Evolutionary conservation across 2,329 filamentous ascomycete genomes (phyloP).

Genomic region (Xylariaceae sp.): DNA sequence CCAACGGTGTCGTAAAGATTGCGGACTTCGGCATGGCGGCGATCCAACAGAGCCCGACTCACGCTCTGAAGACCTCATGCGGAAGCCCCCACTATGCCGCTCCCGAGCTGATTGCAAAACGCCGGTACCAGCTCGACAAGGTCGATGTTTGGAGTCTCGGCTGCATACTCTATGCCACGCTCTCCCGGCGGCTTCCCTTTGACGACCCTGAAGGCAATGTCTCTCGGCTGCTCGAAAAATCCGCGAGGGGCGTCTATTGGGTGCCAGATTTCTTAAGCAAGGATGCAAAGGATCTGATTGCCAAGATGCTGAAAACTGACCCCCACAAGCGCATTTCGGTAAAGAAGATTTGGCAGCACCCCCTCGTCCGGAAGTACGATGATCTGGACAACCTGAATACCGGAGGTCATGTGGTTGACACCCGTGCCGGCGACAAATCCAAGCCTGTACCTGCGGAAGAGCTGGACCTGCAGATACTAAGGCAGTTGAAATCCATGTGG

Average conservation of each 20-base stretch:
- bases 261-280: constrained; percentile 57
- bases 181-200: constrained; percentile 81
- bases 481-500: constrained; percentile 86
- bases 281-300: constrained; percentile 73
- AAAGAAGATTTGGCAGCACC: constrained; percentile 77
- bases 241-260: constrained; percentile 54
- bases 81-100: constrained; percentile 96
- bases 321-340: constrained; percentile 76
- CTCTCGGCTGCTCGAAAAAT: constrained; percentile 55
- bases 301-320: constrained; percentile 70
- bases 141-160: constrained; percentile 95
- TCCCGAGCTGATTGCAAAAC: constrained; percentile 73
- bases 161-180: constrained; percentile 81
- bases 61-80: constrained; percentile 81
- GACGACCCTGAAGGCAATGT: constrained; percentile 54
- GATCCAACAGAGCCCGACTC: constrained; percentile 71
- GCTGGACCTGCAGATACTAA: constrained; percentile 74
- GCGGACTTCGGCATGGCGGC: constrained; percentile 98
- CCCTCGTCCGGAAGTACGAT: constrained; percentile 79
- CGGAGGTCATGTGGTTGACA: constrained; percentile 47
- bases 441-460: constrained; percentile 56
- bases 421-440: constrained; percentile 47
- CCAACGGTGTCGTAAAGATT: constrained; percentile 74
- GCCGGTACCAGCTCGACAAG: constrained; percentile 69
- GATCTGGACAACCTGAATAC: constrained; percentile 63